Evolutionary conservation across 129 eudicot species (phyloP).

Genomic region (Escallonia herrerae): DNA sequence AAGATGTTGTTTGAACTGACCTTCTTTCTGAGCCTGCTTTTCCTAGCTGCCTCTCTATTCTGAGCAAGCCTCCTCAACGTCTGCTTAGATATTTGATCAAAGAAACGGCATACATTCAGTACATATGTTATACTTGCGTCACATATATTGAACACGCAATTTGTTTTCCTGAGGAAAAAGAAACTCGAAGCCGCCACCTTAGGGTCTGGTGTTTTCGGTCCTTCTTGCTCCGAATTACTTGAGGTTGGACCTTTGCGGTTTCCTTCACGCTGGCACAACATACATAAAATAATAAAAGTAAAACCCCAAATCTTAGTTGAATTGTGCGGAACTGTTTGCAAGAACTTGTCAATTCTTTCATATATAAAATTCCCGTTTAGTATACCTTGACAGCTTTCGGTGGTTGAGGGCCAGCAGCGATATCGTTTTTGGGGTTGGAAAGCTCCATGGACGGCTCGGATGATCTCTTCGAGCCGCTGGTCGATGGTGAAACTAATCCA

Average conservation of each 20-base stretch:
- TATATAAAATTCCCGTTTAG: background rate
- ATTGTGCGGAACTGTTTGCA: no score
- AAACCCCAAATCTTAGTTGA: background rate
- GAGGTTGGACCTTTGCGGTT: constrained; percentile 78
- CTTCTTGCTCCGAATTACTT: constrained; percentile 68
- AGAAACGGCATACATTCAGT: constrained; percentile 1
- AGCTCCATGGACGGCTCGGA: constrained; percentile 81
- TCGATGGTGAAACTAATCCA: constrained; percentile 71
- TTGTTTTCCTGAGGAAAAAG: background rate
- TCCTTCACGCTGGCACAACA: constrained; percentile 75
- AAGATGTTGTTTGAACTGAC: constrained; percentile 19
- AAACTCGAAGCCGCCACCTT: constrained; percentile 32
- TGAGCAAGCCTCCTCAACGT: constrained; percentile 96
- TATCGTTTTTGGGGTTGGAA: constrained; percentile 49
- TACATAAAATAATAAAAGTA: background rate
- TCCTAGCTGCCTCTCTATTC: constrained; percentile 97
- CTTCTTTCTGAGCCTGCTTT: constrained; percentile 97
- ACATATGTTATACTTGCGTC: background rate
- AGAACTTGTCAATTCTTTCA: background rate
- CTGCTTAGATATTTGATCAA: constrained; percentile 36
- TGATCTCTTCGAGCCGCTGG: constrained; percentile 77
- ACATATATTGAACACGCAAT: background rate
- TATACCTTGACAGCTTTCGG: constrained; percentile 78
- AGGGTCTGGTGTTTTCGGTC: constrained; percentile 94
- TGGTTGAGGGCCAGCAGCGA: constrained; percentile 39